Conservation (phyloP, 495 filamentous ascomycete species). For the Penicillium pulvis region DNA sequence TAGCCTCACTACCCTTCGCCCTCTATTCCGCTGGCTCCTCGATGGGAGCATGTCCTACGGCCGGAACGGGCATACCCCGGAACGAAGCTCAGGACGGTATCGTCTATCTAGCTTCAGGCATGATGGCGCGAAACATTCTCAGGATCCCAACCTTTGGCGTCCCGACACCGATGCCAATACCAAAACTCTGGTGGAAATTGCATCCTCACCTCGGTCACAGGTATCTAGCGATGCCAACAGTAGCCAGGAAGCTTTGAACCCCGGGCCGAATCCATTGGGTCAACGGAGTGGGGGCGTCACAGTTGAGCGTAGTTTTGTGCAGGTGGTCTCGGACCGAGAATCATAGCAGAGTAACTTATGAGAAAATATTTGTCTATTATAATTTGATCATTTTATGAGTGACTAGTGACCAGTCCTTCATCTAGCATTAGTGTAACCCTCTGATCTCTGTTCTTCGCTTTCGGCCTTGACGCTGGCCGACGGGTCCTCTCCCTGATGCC, state of each 20-base stretch:
- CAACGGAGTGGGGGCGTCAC: neutral
- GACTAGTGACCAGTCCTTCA: no score
- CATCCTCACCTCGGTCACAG: neutral
- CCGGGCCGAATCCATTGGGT: neutral
- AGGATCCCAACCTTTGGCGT: neutral
- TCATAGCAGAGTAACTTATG: neutral
- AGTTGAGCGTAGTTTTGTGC: neutral
- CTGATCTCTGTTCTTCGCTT: no score
- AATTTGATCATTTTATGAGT: no score
- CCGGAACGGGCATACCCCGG: neutral
- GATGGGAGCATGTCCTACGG: constrained; percentile 12
- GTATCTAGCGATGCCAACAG: neutral
- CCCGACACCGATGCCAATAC: neutral
- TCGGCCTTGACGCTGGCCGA: no score
- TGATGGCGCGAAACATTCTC: neutral
- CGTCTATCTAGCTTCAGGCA: neutral
- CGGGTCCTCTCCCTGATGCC: no score
- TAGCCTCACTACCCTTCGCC: constrained; percentile 42
- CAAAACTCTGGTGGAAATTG: neutral
- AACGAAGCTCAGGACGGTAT: neutral
- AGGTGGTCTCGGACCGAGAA: neutral
- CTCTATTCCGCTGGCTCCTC: constrained; percentile 34
- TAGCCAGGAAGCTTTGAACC: constrained; percentile 6
- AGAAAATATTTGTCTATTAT: no score
- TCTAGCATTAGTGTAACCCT: no score